Evolutionary conservation across 148 eudicot species (phyloP).

Genomic region (Silene latifolia): DNA sequence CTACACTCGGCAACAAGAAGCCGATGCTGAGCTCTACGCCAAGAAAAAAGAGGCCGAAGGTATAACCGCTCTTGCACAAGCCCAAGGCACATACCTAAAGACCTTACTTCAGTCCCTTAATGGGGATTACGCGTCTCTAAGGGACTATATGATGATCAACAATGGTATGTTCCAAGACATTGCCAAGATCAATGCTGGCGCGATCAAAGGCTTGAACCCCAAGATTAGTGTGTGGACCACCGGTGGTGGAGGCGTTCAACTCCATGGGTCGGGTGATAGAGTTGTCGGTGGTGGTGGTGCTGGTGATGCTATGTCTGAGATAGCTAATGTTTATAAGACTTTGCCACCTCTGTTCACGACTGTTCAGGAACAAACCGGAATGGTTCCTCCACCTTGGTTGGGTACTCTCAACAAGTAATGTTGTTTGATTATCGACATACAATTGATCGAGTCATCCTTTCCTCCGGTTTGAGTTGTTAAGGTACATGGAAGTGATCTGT

Average conservation of each 20-base stretch:
- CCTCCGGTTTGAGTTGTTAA: too few relatives aligned
- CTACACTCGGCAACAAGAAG: conserved; percentile 44
- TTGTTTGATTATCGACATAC: not conserved
- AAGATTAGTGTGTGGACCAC: conserved; percentile 59
- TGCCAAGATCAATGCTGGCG: conserved; percentile 52
- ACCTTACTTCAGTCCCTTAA: conserved; percentile 44
- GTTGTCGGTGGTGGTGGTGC: conserved; percentile 13
- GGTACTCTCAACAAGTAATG: conserved; percentile 27
- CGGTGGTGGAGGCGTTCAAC: conserved; percentile 22
- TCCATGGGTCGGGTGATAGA: conserved; percentile 9
- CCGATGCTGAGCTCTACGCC: conserved; percentile 50
- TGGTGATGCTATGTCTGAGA: conserved; percentile 38
- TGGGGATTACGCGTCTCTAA: conserved; percentile 40
- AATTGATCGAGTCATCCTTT: not conserved
- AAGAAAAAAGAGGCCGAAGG: conserved; percentile 56
- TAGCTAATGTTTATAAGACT: conserved; percentile 42
- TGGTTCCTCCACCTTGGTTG: conserved; percentile 60
- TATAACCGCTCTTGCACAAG: conserved; percentile 39
- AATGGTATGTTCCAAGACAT: conserved; percentile 49
- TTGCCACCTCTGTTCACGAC: conserved; percentile 58
- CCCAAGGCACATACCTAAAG: conserved; percentile 40
- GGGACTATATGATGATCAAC: conserved; percentile 62
- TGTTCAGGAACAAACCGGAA: conserved; percentile 58
- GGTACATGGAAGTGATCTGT: too few relatives aligned
- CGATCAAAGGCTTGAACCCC: conserved; percentile 45